Base-by-base conservation (phyloP, 2,329 filamentous ascomycete genomes). In the Fragosphaeria purpurea region DNA sequence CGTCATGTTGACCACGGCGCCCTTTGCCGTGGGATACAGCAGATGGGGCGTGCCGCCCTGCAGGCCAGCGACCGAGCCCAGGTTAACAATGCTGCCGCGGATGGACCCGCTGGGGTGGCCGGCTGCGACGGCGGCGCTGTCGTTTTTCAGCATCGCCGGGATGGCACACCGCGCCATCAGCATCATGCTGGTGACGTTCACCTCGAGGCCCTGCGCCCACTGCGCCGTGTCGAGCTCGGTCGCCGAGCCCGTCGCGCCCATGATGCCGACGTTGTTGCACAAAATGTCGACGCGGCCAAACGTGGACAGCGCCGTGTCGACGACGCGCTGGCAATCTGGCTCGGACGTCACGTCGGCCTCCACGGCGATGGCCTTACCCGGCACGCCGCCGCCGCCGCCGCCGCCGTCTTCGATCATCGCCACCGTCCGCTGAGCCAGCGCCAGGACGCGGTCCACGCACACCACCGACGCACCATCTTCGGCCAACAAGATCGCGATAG, bases 141-240 rank as follows among this genome's bases (percentile, higher is more conserved):
- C 65, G 49, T 82, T 82, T 50, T 68, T 69, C 22, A 56, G 54
- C 80, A 85, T 85, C 5, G 66, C 73, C 0, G 80, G 80, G 35
- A 85, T 73, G 0, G 73, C 73, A 57, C 76, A 74, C 56, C 82
- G 81, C n/a, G 69, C 67, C 78, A 84, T 83, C 48, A 76, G 66
- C 31, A 84, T 74, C 80, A 85, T 84, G 56, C 75, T 80, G 4
- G 71, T 72, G 4, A 85, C 76, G 57, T 85, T 85, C 43, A 83
- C 65, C 41, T 80, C 70, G 50, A 85, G 68, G 0, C 74, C 71
- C 48, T 69, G 70, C 0, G 73, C 68, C 77, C 78, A 85, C 9
- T 70, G 67, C 0, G 61, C 69, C 69, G 81, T 74, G 57, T 83
- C 76, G 1, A 83, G 74, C 0, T 79, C 75, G 2, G 78, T 69